phyloP scores from a whole-genome alignment of 75 land plant genomes.

The Picea sitchensis region DNA sequence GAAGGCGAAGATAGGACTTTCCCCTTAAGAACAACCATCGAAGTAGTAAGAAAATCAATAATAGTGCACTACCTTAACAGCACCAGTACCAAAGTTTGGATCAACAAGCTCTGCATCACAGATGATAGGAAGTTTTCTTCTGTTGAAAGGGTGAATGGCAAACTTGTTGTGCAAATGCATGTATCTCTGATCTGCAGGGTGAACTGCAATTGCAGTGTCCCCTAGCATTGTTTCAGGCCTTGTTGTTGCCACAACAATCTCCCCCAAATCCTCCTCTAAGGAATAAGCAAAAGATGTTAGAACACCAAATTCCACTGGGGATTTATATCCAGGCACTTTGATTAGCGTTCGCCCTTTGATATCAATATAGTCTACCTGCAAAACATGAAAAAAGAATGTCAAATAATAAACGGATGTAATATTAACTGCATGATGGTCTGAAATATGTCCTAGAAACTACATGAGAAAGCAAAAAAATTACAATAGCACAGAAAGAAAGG shows the following conservation, averaged over 20 bases:
- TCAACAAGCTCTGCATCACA: slow-evolving; percentile 87
- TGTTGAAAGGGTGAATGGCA: slow-evolving; percentile 90
- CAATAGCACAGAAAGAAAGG: not conserved
- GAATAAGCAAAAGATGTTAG: slow-evolving; percentile 97
- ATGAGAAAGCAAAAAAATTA: slow-evolving; percentile 1
- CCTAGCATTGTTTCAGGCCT: slow-evolving; percentile 98
- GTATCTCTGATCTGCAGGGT: slow-evolving; percentile 83
- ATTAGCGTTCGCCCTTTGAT: slow-evolving; percentile 67
- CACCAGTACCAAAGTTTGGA: slow-evolving; percentile 94
- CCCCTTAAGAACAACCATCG: not conserved
- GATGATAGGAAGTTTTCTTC: slow-evolving; percentile 83
- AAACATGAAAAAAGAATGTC: not conserved
- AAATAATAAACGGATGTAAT: not conserved
- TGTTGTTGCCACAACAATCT: slow-evolving; percentile 96
- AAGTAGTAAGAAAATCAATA: not conserved
- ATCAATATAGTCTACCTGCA: slow-evolving; percentile 82
- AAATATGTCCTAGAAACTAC: not conserved
- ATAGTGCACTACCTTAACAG: slow-evolving; percentile 75
- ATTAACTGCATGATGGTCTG: not conserved
- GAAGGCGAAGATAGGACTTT: not conserved
- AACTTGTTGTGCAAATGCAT: slow-evolving; percentile 81
- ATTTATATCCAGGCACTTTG: slow-evolving; percentile 85
- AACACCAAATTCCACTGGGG: slow-evolving; percentile 89
- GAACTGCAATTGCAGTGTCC: slow-evolving; percentile 95
- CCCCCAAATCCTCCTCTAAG: slow-evolving; percentile 67